These are phyloP conservation scores for Calonectria crousiana DNA, from an alignment of 2,329 filamentous ascomycete genomes.

Conservation along the genomic window DNA sequence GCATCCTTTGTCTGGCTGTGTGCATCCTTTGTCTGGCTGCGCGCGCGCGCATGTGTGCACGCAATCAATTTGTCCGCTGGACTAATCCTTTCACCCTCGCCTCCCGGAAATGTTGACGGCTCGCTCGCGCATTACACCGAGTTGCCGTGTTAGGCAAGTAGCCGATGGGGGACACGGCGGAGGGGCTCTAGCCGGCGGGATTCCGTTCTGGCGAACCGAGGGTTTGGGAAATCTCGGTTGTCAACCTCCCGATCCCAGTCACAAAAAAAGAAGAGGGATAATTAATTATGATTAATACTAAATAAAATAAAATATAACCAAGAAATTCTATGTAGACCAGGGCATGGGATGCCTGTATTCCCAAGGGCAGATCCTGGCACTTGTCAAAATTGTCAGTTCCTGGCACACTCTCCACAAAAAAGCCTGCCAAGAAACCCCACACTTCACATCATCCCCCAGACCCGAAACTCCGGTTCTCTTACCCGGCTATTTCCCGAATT, in stretches of 20 bases:
- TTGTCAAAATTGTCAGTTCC: constrained; percentile 14
- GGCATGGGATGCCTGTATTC: neutral
- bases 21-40: neutral
- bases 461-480: constrained; percentile 38
- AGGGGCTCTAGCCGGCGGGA: constrained; percentile 5
- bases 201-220: constrained; percentile 20
- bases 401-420: neutral
- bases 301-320: neutral
- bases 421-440: constrained; percentile 16
- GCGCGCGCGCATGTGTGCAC: neutral
- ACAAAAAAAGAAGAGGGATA: neutral
- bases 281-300: neutral
- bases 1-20: neutral
- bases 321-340: neutral
- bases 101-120: neutral
- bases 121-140: constrained; percentile 12
- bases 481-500: constrained; percentile 28
- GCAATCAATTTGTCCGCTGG: constrained; percentile 16
- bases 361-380: constrained; percentile 1
- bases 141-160: constrained; percentile 9
- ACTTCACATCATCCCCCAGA: constrained; percentile 27
- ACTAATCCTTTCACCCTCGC: neutral
- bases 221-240: neutral
- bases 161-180: neutral
- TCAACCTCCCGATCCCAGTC: neutral